Conservation (phyloP, 805 yeast genomes). For the Pichia exigua region DNA sequence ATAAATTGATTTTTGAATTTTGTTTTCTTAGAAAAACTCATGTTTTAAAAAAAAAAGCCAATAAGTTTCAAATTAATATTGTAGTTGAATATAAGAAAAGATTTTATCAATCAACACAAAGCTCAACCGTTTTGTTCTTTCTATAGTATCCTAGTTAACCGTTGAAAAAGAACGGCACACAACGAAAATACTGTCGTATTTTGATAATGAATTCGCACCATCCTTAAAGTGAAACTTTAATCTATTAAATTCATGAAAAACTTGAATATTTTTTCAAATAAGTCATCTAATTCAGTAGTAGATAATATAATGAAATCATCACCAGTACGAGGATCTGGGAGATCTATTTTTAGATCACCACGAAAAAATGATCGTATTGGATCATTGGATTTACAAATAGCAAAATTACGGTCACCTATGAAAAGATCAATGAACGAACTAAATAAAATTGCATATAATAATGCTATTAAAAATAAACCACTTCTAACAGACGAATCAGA, state of each 20-base stretch:
- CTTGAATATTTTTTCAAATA: not conserved
- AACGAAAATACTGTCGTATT: not conserved
- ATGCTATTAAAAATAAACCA: slow-evolving; percentile 30
- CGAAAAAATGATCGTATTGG: slow-evolving; percentile 29
- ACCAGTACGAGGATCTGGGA: slow-evolving; percentile 11
- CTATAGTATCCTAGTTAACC: too few relatives aligned
- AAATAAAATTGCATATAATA: slow-evolving; percentile 41
- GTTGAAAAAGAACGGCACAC: not conserved
- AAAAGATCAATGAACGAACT: slow-evolving; percentile 31
- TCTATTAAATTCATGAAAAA: too few relatives aligned
- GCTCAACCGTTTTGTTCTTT: too few relatives aligned
- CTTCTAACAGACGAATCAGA: slow-evolving; percentile 27
- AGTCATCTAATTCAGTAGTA: not conserved
- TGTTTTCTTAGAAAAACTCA: too few relatives aligned
- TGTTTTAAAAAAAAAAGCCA: too few relatives aligned
- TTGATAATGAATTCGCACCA: not conserved
- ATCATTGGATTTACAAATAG: slow-evolving; percentile 21
- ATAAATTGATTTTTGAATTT: too few relatives aligned
- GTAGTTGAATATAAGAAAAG: too few relatives aligned
- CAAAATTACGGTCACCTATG: slow-evolving; percentile 40
- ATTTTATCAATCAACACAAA: too few relatives aligned
- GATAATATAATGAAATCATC: not conserved
- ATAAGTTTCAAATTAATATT: too few relatives aligned
- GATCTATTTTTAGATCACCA: slow-evolving; percentile 26
- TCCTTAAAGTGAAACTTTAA: not conserved